These are phyloP conservation scores for Akebia trifoliata DNA, from an alignment of 164 flowering plant species.

Conservation along the genomic window DNA sequence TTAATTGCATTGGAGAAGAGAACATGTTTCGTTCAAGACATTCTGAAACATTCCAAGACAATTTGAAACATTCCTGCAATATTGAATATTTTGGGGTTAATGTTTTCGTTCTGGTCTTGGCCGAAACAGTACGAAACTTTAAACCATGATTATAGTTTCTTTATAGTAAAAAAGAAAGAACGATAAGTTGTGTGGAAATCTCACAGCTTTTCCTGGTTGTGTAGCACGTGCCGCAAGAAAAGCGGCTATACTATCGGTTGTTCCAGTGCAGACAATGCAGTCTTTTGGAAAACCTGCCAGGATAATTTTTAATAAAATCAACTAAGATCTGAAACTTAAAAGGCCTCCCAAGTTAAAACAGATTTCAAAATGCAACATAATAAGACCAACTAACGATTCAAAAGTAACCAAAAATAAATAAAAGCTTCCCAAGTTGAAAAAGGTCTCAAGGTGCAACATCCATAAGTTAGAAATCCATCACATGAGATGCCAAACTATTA, in stretches of 20 bases:
- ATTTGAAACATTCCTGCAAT: too few relatives aligned
- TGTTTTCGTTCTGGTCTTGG: too few relatives aligned
- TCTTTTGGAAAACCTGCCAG: slow-evolving; percentile 69
- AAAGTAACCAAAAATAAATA: background rate
- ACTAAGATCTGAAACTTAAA: background rate
- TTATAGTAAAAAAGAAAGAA: background rate
- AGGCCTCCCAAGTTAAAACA: background rate
- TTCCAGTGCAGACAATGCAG: slow-evolving; percentile 83
- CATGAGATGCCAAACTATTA: too few relatives aligned
- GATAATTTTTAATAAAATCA: slow-evolving; percentile 3
- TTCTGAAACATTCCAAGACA: too few relatives aligned
- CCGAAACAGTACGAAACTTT: too few relatives aligned
- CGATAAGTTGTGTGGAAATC: slow-evolving; percentile 19
- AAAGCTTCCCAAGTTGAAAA: too few relatives aligned
- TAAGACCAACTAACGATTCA: background rate
- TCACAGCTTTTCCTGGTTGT: slow-evolving; percentile 89
- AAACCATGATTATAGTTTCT: background rate
- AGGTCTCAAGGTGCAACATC: background rate
- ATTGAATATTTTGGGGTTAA: too few relatives aligned
- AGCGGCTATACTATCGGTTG: slow-evolving; percentile 97
- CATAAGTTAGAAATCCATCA: background rate
- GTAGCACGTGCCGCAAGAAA: slow-evolving; percentile 93
- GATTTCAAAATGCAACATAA: slow-evolving; percentile 1
- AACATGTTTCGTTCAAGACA: too few relatives aligned
- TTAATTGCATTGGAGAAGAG: background rate